Evolutionary conservation across 805 yeast species (phyloP).

Genomic region (Wickerhamomyces strasburgensis): DNA sequence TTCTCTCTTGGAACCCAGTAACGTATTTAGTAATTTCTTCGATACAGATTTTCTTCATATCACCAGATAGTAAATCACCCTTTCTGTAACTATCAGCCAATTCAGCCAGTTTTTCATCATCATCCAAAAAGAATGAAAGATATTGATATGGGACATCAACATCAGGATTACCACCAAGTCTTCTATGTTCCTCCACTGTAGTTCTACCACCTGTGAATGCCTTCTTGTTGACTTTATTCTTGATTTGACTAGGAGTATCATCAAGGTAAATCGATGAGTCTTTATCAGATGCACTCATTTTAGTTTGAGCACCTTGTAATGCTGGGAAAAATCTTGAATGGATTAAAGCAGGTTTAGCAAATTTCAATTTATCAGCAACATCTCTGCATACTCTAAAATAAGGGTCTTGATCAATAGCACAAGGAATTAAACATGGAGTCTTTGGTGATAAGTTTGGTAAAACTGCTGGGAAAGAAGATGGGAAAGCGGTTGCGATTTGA

Average conservation of each 20-base stretch:
- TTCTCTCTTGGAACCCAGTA: constrained; percentile 72
- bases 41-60: constrained; percentile 84
- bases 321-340: constrained; percentile 98
- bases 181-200: constrained; percentile 85
- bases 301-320: constrained; percentile 90
- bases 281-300: constrained; percentile 94
- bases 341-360: constrained; percentile 82
- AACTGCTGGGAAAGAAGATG: constrained; percentile 92
- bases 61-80: constrained; percentile 88
- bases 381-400: constrained; percentile 96
- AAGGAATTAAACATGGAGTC: constrained; percentile 95
- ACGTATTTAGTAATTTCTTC: constrained; percentile 77
- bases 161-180: constrained; percentile 89
- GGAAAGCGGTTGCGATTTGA: constrained; percentile 94
- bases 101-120: constrained; percentile 69
- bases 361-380: constrained; percentile 90
- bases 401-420: constrained; percentile 99
- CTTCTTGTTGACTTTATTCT: constrained; percentile 91
- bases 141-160: constrained; percentile 95
- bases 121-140: constrained; percentile 81
- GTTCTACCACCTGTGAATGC: constrained; percentile 95
- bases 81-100: constrained; percentile 60
- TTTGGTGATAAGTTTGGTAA: constrained; percentile 72
- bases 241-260: constrained; percentile 87
- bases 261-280: constrained; percentile 92